These are phyloP conservation scores for Acanthamoeba healyi DNA, from an alignment of 208 protist genomes.

Conservation along the genomic window DNA sequence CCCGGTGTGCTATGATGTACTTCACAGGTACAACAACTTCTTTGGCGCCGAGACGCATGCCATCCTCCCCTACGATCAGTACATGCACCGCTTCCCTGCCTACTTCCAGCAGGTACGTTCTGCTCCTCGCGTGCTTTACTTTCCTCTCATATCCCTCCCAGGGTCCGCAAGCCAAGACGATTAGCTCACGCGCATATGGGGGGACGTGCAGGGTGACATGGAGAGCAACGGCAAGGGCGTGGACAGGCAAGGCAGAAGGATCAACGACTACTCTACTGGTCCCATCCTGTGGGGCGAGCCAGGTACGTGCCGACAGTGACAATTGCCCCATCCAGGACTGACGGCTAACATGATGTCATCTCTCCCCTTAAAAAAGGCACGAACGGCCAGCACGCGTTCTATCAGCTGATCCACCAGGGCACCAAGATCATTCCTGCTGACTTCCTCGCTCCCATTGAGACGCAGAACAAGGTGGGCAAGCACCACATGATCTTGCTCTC, in stretches of 20 bases:
- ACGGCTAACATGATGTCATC: not conserved
- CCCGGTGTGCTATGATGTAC: not conserved
- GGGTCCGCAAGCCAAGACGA: no score
- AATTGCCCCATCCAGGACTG: not conserved
- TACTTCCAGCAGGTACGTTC: slow-evolving; percentile 97
- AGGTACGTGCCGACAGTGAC: slow-evolving; percentile 90
- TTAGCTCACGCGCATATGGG: no score
- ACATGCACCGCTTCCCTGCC: slow-evolving; percentile 96
- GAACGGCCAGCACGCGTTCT: slow-evolving; percentile 95
- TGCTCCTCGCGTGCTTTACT: not conserved
- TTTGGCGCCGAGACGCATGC: slow-evolving; percentile 95
- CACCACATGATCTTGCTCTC: slow-evolving; percentile 97
- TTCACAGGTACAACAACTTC: slow-evolving; percentile 96
- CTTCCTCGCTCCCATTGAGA: slow-evolving; percentile 95
- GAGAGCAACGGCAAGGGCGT: slow-evolving; percentile 97
- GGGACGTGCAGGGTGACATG: slow-evolving; percentile 89
- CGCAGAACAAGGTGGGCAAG: slow-evolving; percentile 94
- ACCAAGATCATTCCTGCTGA: slow-evolving; percentile 97
- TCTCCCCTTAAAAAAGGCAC: slow-evolving; percentile 68
- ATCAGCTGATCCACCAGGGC: slow-evolving; percentile 98
- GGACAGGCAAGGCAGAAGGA: not conserved
- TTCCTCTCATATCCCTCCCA: no score
- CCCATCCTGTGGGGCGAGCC: slow-evolving; percentile 98
- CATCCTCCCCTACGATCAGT: slow-evolving; percentile 98
- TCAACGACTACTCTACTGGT: slow-evolving; percentile 93